Evolutionary conservation across 1,284 basidiomycete species (phyloP).

Genomic region (Ceratorhiza oryzae-sativae): DNA sequence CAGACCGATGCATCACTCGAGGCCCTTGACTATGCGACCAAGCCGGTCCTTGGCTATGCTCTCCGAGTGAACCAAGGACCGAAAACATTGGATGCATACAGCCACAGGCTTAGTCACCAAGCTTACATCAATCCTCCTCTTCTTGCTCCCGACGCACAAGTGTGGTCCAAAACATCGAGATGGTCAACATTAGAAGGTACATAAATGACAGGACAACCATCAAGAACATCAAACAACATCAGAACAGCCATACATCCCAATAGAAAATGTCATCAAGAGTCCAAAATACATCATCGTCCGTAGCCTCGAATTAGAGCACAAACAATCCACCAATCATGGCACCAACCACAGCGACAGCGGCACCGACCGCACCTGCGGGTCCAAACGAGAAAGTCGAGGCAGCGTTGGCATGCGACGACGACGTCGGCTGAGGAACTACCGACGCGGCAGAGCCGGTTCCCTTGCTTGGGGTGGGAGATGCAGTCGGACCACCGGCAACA

Average conservation of each 20-base stretch:
- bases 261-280: constrained; percentile 1
- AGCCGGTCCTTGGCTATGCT: background rate
- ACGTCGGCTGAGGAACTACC: background rate
- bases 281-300: background rate
- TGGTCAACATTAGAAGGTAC: background rate
- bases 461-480: background rate
- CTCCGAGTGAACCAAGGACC: background rate
- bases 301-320: background rate
- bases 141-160: background rate
- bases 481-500: background rate
- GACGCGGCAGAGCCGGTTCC: background rate
- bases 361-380: background rate
- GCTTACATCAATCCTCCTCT: background rate
- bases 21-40: no score
- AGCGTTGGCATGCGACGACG: background rate
- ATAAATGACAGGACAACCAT: constrained; percentile 10
- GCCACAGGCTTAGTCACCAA: background rate
- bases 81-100: background rate
- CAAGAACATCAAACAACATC: background rate
- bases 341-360: constrained; percentile 4
- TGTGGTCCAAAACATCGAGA: background rate
- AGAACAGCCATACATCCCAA: background rate
- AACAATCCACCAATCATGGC: constrained; percentile 17
- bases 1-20: no score
- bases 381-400: background rate